phyloP scores from a whole-genome alignment of 331 rosid species.

The Pyrus hybrid region DNA sequence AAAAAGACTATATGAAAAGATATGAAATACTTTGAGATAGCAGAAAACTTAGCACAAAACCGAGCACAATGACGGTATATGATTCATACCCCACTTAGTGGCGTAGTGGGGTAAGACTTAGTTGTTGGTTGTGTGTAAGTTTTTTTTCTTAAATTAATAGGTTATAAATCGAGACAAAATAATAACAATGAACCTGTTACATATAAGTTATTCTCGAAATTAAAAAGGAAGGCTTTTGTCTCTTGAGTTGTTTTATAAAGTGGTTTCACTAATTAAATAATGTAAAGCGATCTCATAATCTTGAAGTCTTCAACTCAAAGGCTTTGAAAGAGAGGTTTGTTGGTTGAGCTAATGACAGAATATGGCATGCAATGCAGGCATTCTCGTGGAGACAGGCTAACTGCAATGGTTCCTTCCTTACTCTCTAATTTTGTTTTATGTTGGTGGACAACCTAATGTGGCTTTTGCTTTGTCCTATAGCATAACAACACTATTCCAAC shows the following conservation, averaged over 20 bases:
- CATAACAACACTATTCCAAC: neutral
- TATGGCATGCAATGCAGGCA: neutral
- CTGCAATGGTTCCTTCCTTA: too few species aligned
- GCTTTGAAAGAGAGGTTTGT: neutral
- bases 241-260: neutral
- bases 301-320: conserved; percentile 3
- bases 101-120: too few species aligned
- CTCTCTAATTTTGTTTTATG: neutral
- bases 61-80: too few species aligned
- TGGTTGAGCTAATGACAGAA: conserved; percentile 23
- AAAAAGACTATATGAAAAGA: too few species aligned
- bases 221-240: neutral
- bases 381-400: too few species aligned
- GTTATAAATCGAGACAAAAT: too few species aligned
- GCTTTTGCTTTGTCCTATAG: neutral
- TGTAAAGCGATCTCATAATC: neutral
- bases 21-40: too few species aligned
- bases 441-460: neutral
- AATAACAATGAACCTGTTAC: neutral
- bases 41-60: too few species aligned
- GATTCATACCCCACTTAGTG: too few species aligned
- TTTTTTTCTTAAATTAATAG: too few species aligned
- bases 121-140: too few species aligned
- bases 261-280: neutral
- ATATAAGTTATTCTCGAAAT: neutral